These are phyloP conservation scores for Vanrija humicola DNA, from an alignment of 1,284 basidiomycete species.

Conservation along the genomic window DNA sequence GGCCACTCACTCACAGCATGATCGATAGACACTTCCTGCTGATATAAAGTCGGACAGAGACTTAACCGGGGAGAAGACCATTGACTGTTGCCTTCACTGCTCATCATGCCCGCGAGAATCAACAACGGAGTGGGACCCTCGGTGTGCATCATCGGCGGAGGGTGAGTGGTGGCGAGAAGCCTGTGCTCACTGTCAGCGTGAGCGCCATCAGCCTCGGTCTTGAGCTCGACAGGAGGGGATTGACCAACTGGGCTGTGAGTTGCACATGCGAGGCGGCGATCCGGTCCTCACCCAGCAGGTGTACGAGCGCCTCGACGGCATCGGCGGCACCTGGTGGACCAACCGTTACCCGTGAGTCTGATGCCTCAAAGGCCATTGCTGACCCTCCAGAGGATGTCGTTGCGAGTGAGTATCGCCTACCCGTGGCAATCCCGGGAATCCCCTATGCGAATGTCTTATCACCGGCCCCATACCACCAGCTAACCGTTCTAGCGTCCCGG, in stretches of 20 bases:
- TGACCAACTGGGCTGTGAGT: constrained; percentile 13
- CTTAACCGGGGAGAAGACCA: too few relatives aligned
- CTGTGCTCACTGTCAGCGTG: not conserved
- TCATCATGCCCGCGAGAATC: too few relatives aligned
- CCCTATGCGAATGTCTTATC: too few relatives aligned
- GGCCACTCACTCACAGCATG: too few relatives aligned
- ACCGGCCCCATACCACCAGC: not conserved
- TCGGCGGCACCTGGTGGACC: constrained; percentile 30
- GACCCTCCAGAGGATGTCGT: constrained; percentile 25
- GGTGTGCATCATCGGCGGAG: not conserved
- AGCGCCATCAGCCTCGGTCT: constrained; percentile 6
- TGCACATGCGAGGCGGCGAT: too few relatives aligned
- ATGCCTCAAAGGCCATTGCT: not conserved
- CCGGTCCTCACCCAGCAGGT: constrained; percentile 12
- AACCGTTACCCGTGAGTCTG: constrained; percentile 20
- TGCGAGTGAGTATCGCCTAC: constrained; percentile 27
- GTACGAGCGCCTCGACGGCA: constrained; percentile 27
- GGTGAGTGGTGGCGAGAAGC: too few relatives aligned
- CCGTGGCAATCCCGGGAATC: not conserved
- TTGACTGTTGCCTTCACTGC: too few relatives aligned
- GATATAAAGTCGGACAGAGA: too few relatives aligned
- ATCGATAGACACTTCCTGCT: too few relatives aligned
- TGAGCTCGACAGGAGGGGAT: constrained; percentile 4
- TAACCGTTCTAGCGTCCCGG: constrained; percentile 12
- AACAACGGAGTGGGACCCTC: not conserved